Evolutionary conservation across 495 filamentous ascomycete genomes (phyloP).

Genomic region (Pyrenula aspistea): DNA sequence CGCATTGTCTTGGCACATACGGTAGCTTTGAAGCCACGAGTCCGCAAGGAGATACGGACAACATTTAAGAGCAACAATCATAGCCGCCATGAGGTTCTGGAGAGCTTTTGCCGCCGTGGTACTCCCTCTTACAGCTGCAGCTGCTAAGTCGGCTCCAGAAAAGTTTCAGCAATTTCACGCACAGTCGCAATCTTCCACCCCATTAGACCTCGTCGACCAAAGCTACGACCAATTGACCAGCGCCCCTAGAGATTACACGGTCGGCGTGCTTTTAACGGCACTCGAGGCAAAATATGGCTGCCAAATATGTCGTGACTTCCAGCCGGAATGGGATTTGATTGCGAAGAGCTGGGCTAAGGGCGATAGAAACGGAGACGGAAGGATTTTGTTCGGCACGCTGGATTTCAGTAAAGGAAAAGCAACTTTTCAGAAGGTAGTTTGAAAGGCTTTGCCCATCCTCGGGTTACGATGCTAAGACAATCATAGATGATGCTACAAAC

Average conservation of each 20-base stretch:
- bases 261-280: slow-evolving; percentile 77
- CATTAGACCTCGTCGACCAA: slow-evolving; percentile 64
- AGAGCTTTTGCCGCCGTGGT: slow-evolving; percentile 31
- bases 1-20: not conserved
- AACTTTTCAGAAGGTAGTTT: slow-evolving; percentile 78
- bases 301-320: slow-evolving; percentile 75
- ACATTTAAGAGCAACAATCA: not conserved
- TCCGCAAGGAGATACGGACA: not conserved
- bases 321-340: slow-evolving; percentile 89
- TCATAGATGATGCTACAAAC: slow-evolving; percentile 86
- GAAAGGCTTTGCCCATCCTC: not conserved
- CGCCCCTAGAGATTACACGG: slow-evolving; percentile 70
- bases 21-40: not conserved
- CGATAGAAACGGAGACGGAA: slow-evolving; percentile 57
- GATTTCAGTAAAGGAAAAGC: slow-evolving; percentile 80
- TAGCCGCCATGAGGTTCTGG: slow-evolving; percentile 25
- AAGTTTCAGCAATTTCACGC: slow-evolving; percentile 58
- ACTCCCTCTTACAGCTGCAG: not conserved
- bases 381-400: slow-evolving; percentile 71
- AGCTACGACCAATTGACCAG: slow-evolving; percentile 64
- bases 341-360: slow-evolving; percentile 78
- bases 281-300: slow-evolving; percentile 78
- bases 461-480: not conserved
- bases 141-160: slow-evolving; percentile 12
- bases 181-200: slow-evolving; percentile 50